Conservation (phyloP, 202 grass and related monocot species). For the Elaeis oleifera region DNA sequence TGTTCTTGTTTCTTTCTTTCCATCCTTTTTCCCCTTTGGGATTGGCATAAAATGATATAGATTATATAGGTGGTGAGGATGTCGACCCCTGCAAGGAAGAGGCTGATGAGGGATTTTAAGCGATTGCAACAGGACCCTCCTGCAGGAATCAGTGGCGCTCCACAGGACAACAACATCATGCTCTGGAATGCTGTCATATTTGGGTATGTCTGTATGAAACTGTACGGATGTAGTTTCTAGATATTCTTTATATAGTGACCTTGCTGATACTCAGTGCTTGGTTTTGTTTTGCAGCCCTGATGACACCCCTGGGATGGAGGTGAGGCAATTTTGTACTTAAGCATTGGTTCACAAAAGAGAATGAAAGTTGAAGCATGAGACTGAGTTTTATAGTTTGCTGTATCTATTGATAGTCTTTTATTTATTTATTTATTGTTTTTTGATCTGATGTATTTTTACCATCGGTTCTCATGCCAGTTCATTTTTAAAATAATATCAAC, state of each 20-base stretch:
- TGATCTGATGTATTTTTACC: no score
- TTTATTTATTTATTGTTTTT: no score
- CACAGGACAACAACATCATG: slow-evolving; percentile 81
- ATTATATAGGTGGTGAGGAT: slow-evolving; percentile 28
- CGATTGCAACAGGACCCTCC: slow-evolving; percentile 83
- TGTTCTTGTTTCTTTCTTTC: no score
- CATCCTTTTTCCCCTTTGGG: no score
- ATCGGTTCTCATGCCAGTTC: no score
- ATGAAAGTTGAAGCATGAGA: background rate
- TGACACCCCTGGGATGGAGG: slow-evolving; percentile 92
- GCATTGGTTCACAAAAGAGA: background rate
- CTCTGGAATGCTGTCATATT: slow-evolving; percentile 87
- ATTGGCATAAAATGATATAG: no score
- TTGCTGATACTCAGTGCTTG: slow-evolving; percentile 3
- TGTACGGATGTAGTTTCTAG: no score
- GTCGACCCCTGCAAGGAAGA: slow-evolving; percentile 77
- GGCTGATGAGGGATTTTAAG: slow-evolving; percentile 92
- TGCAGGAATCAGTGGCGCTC: slow-evolving; percentile 73
- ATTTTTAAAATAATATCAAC: no score
- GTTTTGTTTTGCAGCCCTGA: slow-evolving; percentile 53
- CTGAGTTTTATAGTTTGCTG: background rate
- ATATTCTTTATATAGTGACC: slow-evolving; percentile 3
- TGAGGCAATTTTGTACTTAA: slow-evolving; percentile 21
- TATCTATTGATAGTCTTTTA: no score
- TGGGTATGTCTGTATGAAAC: slow-evolving; percentile 30